Base-by-base conservation (phyloP, 345 rosid genomes). In the Salix exigua region DNA sequence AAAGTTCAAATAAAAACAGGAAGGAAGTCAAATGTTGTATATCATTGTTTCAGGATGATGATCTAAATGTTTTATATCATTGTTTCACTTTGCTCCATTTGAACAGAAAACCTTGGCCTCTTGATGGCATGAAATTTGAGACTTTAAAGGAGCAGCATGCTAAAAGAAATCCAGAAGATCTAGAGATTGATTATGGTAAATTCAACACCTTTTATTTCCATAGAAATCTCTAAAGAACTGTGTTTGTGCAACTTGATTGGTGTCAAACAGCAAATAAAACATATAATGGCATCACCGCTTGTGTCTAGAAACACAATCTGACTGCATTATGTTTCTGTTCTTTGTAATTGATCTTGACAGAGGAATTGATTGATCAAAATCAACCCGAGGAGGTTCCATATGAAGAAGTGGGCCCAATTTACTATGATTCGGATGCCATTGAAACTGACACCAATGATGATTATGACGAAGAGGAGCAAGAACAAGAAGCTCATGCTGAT, bases 71-170 rank as follows among this genome's bases (percentile, higher is more conserved):
- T 63, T 33, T 25, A 55, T 44, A 21, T 73, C 1, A 37, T 83
- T 79, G 38, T 40, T 75, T 79, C 3, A 30, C n/a, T 40, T 38
- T 28, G 28, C 35, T 66, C 16, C 71, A 25, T 61, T 14, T 71
- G 77, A 71, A 70, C 85, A 96, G 97, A 81, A 89, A 81, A 82
- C 74, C 87, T 38, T 96, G 99, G 97, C 99, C 99, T 33, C 92
- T 91, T 73, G 93, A 92, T 75, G 95, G 91, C 53, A 80, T 90
- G 82, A 70, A 81, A 77, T 80, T 96, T 72, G 95, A 89, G 77
- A 92, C 97, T n/a, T 65, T 90, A 77, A 90, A 91, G 77, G 95
- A 92, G 84, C 88, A 77, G 81, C 89, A 82, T 40, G 91, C 93
- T 14, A 85, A 87, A 73, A 86, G 94, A 84, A 91, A 87, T 71